Conservation (phyloP, 1,284 basidiomycete species). For the Microbotryum violaceum region DNA sequence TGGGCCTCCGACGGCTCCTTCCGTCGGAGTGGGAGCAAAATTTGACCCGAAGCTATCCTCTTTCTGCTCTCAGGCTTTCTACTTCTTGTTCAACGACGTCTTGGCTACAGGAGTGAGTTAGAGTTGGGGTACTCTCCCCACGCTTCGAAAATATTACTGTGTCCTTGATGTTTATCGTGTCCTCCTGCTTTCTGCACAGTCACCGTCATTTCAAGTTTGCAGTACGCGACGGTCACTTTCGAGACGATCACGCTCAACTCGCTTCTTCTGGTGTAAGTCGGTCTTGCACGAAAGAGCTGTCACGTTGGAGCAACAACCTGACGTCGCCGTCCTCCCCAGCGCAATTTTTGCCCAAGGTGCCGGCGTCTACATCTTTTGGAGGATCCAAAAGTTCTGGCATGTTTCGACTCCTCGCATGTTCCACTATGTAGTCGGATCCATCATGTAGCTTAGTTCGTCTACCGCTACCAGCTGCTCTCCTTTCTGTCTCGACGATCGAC, state of each 20-base stretch:
- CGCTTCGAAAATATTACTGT: no score
- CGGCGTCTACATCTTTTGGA: conserved; percentile 68
- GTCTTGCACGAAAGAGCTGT: not conserved
- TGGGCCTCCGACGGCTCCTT: not conserved
- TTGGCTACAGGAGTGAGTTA: conserved; percentile 48
- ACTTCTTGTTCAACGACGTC: conserved; percentile 47
- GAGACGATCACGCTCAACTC: conserved; percentile 45
- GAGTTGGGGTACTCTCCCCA: no score
- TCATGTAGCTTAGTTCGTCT: conserved; percentile 27
- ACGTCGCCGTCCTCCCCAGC: not conserved
- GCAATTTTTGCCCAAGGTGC: conserved; percentile 32
- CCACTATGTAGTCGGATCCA: conserved; percentile 24
- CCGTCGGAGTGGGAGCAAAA: not conserved
- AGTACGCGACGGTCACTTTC: conserved; percentile 67
- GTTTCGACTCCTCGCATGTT: conserved; percentile 42
- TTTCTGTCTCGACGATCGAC: no score
- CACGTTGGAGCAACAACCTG: no score
- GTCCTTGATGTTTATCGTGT: no score
- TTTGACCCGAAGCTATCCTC: not conserved
- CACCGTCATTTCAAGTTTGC: conserved; percentile 61
- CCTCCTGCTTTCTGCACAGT: conserved; percentile 36
- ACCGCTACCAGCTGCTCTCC: no score
- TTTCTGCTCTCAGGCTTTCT: not conserved
- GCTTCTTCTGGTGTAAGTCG: conserved; percentile 38
- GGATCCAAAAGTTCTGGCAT: conserved; percentile 66